phyloP scores from a whole-genome alignment of 148 eudicot species.

The Cornus controversa region DNA sequence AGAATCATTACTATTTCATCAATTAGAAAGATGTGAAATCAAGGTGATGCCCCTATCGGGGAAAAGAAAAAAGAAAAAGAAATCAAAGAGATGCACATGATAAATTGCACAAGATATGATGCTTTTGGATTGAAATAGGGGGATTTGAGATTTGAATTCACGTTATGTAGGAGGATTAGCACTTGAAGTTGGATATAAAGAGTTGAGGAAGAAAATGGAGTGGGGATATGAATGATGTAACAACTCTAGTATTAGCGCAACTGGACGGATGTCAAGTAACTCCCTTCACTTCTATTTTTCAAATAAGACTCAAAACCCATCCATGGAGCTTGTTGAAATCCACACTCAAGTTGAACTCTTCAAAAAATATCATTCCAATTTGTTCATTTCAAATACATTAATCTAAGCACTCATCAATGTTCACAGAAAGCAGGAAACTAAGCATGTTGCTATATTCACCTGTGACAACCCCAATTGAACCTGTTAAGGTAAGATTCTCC shows the following conservation, averaged over 20 bases:
- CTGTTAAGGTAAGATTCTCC: slow-evolving; percentile 88
- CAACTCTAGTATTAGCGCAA: too few relatives aligned
- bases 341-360: not conserved
- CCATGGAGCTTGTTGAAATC: not conserved
- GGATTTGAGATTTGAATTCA: not conserved
- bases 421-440: not conserved
- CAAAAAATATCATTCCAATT: not conserved
- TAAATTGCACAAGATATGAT: not conserved
- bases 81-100: not conserved
- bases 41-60: not conserved
- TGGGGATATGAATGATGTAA: too few relatives aligned
- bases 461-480: slow-evolving; percentile 96
- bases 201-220: not conserved
- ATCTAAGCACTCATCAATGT: not conserved
- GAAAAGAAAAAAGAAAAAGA: too few relatives aligned
- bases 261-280: too few relatives aligned
- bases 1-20: not conserved
- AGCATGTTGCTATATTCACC: slow-evolving; percentile 36
- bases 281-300: not conserved
- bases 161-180: not conserved
- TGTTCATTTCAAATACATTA: too few relatives aligned
- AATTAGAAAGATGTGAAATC: too few relatives aligned
- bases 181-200: not conserved
- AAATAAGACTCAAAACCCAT: not conserved
- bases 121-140: not conserved